Evolutionary conservation across 345 rosid genomes (phyloP).

Genomic region (Kernera saxatilis): DNA sequence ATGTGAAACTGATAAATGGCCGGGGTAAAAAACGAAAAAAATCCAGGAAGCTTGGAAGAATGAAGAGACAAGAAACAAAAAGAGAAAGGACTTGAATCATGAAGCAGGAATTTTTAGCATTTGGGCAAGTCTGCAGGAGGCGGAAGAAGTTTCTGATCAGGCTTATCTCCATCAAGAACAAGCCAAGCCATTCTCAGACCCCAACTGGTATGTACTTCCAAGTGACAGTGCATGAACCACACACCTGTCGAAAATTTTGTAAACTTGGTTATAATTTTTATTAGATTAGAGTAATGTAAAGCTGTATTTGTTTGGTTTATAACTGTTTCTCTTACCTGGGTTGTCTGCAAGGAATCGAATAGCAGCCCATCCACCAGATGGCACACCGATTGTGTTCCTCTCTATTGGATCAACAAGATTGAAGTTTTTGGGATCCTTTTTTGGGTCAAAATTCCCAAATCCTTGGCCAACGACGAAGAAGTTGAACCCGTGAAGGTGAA

Average conservation of each 20-base stretch:
- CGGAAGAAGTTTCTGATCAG: slow-evolving; percentile 59
- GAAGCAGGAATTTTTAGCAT: slow-evolving; percentile 34
- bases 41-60: slow-evolving; percentile 3
- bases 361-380: slow-evolving; percentile 68
- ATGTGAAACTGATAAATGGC: slow-evolving; percentile 23
- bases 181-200: slow-evolving; percentile 74
- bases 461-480: slow-evolving; percentile 70
- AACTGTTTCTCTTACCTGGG: slow-evolving; percentile 43
- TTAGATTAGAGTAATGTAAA: neutral
- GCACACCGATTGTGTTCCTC: slow-evolving; percentile 62
- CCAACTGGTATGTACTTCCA: slow-evolving; percentile 79
- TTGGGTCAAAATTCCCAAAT: slow-evolving; percentile 52
- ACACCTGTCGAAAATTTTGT: slow-evolving; percentile 37
- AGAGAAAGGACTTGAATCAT: slow-evolving; percentile 3
- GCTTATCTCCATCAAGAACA: slow-evolving; percentile 61
- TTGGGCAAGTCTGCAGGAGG: slow-evolving; percentile 67
- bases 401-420: slow-evolving; percentile 51
- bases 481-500: slow-evolving; percentile 68
- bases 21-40: slow-evolving; percentile 9
- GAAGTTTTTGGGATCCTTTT: slow-evolving; percentile 53
- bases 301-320: neutral
- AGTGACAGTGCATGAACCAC: slow-evolving; percentile 78
- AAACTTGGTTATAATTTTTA: slow-evolving; percentile 1
- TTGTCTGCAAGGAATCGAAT: slow-evolving; percentile 66
- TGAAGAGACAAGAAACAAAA: slow-evolving; percentile 12